Conservation (phyloP, 2,329 filamentous ascomycete genomes). For the Leptoxyphium fumago region DNA sequence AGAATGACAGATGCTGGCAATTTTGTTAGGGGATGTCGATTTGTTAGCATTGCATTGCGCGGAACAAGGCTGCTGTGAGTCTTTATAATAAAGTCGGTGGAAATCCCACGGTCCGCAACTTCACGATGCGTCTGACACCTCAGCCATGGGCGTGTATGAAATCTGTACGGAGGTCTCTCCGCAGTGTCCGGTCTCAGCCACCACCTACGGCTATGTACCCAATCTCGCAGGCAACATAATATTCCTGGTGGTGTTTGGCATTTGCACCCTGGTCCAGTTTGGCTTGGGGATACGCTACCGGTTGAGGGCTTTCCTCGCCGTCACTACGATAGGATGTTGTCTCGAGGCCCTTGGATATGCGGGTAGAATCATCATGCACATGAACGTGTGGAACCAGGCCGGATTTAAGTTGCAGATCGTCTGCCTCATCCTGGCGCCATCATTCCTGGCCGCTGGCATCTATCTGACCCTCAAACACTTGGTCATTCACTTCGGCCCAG, state of each 20-base stretch:
- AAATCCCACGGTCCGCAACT: too few species aligned
- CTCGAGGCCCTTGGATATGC: slow-evolving; percentile 30
- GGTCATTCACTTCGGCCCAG: slow-evolving; percentile 27
- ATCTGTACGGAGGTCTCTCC: slow-evolving; percentile 16
- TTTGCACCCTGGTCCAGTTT: slow-evolving; percentile 22
- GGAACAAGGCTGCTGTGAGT: not conserved
- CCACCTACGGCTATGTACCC: slow-evolving; percentile 27
- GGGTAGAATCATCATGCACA: slow-evolving; percentile 27
- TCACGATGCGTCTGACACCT: slow-evolving; percentile 2
- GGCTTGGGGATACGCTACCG: slow-evolving; percentile 21
- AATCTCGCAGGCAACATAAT: slow-evolving; percentile 24
- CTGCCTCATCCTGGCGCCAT: slow-evolving; percentile 28
- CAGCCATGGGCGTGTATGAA: slow-evolving; percentile 2
- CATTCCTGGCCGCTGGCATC: slow-evolving; percentile 31
- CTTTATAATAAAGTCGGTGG: not conserved
- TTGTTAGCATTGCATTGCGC: not conserved
- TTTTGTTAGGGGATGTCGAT: not conserved
- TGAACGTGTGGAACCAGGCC: slow-evolving; percentile 26
- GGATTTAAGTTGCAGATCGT: slow-evolving; percentile 30
- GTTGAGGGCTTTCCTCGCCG: slow-evolving; percentile 26
- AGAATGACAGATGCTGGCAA: too few species aligned
- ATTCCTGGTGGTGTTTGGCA: slow-evolving; percentile 19
- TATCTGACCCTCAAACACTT: slow-evolving; percentile 34
- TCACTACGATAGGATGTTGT: slow-evolving; percentile 24
- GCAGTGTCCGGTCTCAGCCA: slow-evolving; percentile 21